Conservation (phyloP, 2,329 filamentous ascomycete genomes). For the Pseudonectria buxi region DNA sequence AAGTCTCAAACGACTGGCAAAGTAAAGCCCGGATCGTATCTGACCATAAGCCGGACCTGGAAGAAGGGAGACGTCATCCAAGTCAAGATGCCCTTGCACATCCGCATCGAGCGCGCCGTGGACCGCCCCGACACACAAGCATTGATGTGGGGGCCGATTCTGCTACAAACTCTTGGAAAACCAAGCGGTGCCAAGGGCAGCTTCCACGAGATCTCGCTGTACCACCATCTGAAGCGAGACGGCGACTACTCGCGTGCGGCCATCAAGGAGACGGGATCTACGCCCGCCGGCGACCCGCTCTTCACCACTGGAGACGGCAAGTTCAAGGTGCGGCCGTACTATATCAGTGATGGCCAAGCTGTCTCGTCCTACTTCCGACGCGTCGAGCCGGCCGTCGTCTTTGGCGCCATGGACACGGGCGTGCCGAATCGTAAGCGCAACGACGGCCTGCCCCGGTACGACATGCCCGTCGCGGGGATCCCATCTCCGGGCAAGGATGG, state of each 20-base stretch:
- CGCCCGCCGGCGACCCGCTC: slow-evolving; percentile 19
- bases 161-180: slow-evolving; percentile 23
- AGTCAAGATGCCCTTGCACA: slow-evolving; percentile 24
- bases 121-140: slow-evolving; percentile 27
- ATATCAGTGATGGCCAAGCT: slow-evolving; percentile 21
- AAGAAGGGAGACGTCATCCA: slow-evolving; percentile 22
- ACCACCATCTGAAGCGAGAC: slow-evolving; percentile 23
- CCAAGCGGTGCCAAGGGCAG: slow-evolving; percentile 14
- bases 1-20: slow-evolving; percentile 7
- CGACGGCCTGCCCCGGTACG: slow-evolving; percentile 23
- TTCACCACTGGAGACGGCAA: slow-evolving; percentile 12
- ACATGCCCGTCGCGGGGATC: slow-evolving; percentile 24
- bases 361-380: slow-evolving; percentile 27
- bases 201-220: slow-evolving; percentile 23
- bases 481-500: slow-evolving; percentile 23
- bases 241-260: slow-evolving; percentile 23
- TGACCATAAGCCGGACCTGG: slow-evolving; percentile 24
- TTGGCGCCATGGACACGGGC: slow-evolving; percentile 19
- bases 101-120: slow-evolving; percentile 23
- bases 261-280: slow-evolving; percentile 12
- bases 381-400: slow-evolving; percentile 23
- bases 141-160: slow-evolving; percentile 25
- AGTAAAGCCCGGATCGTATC: slow-evolving; percentile 20
- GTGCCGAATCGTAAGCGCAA: slow-evolving; percentile 25
- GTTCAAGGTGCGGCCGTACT: slow-evolving; percentile 23